phyloP scores from a whole-genome alignment of 352 stramenopile genomes.

The Globisporangium cederbergense region DNA sequence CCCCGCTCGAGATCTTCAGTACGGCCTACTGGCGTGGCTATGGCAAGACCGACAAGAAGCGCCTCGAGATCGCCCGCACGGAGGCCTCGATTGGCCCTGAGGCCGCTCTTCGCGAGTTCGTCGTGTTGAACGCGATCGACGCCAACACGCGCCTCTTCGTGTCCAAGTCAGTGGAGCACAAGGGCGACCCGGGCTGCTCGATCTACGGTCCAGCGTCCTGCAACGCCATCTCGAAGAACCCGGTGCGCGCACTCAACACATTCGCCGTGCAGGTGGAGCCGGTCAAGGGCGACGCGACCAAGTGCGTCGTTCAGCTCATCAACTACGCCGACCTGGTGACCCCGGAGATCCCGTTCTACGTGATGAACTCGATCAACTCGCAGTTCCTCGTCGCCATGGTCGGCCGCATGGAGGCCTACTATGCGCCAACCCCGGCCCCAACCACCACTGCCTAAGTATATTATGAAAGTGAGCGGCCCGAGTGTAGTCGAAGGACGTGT shows the following conservation, averaged over 20 bases:
- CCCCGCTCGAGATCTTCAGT: conserved; percentile 23
- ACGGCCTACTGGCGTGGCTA: conserved; percentile 22
- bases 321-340: conserved; percentile 25
- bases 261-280: conserved; percentile 21
- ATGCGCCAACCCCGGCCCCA: neutral
- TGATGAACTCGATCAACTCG: conserved; percentile 28
- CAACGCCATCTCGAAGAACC: conserved; percentile 20
- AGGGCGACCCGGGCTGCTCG: conserved; percentile 15
- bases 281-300: conserved; percentile 17
- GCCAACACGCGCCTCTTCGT: conserved; percentile 11
- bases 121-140: conserved; percentile 21
- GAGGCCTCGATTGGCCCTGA: conserved; percentile 5
- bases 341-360: conserved; percentile 16
- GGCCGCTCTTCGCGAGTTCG: conserved; percentile 8
- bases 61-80: conserved; percentile 24
- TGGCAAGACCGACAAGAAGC: conserved; percentile 22
- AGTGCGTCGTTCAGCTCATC: conserved; percentile 22
- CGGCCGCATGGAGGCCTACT: conserved; percentile 14
- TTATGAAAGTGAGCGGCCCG: no score
- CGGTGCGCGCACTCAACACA: conserved; percentile 19
- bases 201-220: conserved; percentile 20
- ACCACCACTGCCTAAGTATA: neutral
- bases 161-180: conserved; percentile 21
- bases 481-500: no score
- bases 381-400: conserved; percentile 25